A percentile compares a stretch with the other conserved stretches of the same genome.
Evolutionary conservation across 306 rosid genomes (phyloP).

Genomic region (Begonia masoniana): DNA sequence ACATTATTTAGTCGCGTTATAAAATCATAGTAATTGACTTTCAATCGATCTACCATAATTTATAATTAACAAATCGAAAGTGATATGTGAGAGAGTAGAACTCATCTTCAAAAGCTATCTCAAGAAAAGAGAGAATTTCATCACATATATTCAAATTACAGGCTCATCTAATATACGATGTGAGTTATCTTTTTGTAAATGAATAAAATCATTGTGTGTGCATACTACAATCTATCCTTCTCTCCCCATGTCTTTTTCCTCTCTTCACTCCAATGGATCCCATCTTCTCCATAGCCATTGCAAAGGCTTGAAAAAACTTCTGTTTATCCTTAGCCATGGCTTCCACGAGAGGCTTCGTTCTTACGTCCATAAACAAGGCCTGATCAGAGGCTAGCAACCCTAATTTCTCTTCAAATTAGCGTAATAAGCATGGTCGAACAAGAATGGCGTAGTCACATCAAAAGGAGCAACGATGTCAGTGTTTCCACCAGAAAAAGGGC

Average conservation of each 20-base stretch:
- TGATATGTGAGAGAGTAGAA: too few species aligned
- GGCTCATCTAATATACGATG: too few species aligned
- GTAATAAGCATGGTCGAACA: constrained; percentile 78
- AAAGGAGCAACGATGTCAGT: constrained; percentile 60
- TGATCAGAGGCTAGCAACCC: constrained; percentile 79
- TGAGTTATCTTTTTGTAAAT: too few species aligned
- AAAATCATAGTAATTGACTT: too few species aligned
- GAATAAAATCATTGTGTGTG: constrained; percentile 11
- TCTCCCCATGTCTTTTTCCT: constrained; percentile 68
- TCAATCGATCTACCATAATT: too few species aligned
- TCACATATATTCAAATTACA: too few species aligned
- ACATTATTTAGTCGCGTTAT: too few species aligned
- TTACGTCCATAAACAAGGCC: constrained; percentile 46
- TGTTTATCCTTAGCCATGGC: constrained; percentile 52
- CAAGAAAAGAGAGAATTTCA: too few species aligned
- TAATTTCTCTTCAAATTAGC: constrained; percentile 44
- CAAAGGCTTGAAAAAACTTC: constrained; percentile 66
- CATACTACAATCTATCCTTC: constrained; percentile 41
- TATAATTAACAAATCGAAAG: too few species aligned
- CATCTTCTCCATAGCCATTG: constrained; percentile 67
- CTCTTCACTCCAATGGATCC: constrained; percentile 54
- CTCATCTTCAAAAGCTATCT: too few species aligned
- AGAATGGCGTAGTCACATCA: constrained; percentile 72
- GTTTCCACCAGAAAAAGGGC: constrained; percentile 67
- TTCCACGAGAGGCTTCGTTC: constrained; percentile 47